Percentiles rank a stretch among this genome's conserved stretches.
phyloP scores from a whole-genome alignment of 2,329 filamentous ascomycete species.

The Pseudogymnoascus sp. region DNA sequence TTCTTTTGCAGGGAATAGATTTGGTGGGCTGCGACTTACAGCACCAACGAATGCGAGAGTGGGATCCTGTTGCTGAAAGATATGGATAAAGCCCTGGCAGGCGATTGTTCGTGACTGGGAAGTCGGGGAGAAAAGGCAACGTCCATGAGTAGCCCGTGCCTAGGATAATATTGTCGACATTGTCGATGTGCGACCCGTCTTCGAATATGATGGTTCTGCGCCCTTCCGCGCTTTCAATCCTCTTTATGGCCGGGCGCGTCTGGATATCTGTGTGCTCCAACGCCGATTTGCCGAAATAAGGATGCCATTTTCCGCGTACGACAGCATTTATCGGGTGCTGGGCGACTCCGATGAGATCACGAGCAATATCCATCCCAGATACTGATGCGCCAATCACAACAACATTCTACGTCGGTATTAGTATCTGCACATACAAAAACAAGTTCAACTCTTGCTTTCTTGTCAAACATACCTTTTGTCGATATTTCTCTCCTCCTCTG shows the following conservation, averaged over 20 bases:
- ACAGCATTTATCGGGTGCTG: slow-evolving; percentile 44
- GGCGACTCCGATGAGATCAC: slow-evolving; percentile 40
- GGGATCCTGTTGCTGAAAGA: slow-evolving; percentile 47
- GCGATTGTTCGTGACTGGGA: slow-evolving; percentile 42
- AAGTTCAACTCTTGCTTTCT: slow-evolving; percentile 24
- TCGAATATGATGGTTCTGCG: slow-evolving; percentile 44
- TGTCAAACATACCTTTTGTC: slow-evolving; percentile 32
- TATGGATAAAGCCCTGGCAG: slow-evolving; percentile 50
- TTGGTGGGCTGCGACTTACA: slow-evolving; percentile 24
- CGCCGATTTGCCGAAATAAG: slow-evolving; percentile 50
- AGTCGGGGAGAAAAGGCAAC: slow-evolving; percentile 48
- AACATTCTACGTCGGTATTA: slow-evolving; percentile 25
- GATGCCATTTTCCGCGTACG: slow-evolving; percentile 41
- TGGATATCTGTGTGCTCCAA: slow-evolving; percentile 50
- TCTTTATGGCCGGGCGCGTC: slow-evolving; percentile 39
- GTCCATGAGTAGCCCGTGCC: slow-evolving; percentile 61
- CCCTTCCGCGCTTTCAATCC: slow-evolving; percentile 29
- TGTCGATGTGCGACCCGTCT: slow-evolving; percentile 43
- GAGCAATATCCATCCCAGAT: slow-evolving; percentile 54
- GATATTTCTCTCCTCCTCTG: slow-evolving; percentile 51
- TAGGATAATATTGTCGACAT: slow-evolving; percentile 57
- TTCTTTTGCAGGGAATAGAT: background rate
- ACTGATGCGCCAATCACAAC: slow-evolving; percentile 57
- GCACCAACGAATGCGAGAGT: slow-evolving; percentile 52
- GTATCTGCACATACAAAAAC: background rate